Conservation (phyloP, 805 yeast species). For the Lipomyces lipofer region DNA sequence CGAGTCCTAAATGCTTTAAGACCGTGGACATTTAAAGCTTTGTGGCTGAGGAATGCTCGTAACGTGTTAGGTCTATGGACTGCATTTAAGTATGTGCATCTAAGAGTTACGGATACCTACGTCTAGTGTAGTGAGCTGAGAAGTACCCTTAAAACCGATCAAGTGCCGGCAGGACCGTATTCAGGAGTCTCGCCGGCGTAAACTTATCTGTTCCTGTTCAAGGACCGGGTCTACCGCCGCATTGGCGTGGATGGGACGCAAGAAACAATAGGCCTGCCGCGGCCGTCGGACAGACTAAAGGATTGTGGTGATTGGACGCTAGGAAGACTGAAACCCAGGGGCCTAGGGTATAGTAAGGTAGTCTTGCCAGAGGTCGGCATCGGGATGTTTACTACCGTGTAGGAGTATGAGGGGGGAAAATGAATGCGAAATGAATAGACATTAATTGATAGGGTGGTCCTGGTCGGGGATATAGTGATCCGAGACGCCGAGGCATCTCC, state of each 20-base stretch:
- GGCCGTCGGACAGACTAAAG: background rate
- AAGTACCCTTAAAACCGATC: background rate
- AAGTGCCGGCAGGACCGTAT: background rate
- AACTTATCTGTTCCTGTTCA: background rate
- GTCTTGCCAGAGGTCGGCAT: background rate
- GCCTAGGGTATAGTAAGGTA: background rate
- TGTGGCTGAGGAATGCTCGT: background rate
- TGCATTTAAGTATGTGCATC: background rate
- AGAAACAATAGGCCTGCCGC: background rate
- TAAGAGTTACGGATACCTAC: background rate
- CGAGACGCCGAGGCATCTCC: too few relatives aligned
- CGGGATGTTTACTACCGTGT: constrained; percentile 1
- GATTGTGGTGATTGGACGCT: too few relatives aligned
- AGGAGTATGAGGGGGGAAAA: too few relatives aligned
- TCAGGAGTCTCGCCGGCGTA: background rate
- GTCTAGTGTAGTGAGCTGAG: background rate
- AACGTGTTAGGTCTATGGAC: too few relatives aligned
- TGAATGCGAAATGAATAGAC: too few relatives aligned
- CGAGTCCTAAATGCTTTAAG: background rate
- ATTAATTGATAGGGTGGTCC: too few relatives aligned
- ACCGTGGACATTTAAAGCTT: background rate
- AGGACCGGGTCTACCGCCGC: background rate
- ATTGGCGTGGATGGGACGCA: constrained; percentile 1
- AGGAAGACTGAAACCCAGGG: background rate
- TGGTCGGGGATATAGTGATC: too few relatives aligned